A percentile compares a stretch with the other conserved stretches of the same genome.
Conservation (phyloP, 2,329 filamentous ascomycete species). For the Apiospora marii region DNA sequence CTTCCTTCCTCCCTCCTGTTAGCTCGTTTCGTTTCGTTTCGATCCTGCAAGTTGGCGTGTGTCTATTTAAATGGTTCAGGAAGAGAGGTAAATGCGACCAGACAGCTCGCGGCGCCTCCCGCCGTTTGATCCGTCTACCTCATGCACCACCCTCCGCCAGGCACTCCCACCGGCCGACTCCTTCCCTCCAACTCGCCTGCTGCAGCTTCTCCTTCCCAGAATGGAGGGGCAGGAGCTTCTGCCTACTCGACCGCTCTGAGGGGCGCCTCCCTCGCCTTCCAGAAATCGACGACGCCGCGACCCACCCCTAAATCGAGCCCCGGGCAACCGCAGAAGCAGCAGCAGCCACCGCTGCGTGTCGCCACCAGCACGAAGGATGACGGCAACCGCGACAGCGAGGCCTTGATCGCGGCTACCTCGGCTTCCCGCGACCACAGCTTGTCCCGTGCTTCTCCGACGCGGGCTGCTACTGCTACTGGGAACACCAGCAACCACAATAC, state of each 20-base stretch:
- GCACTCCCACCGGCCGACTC: conserved; percentile 20
- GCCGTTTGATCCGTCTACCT: conserved; percentile 12
- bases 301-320: conserved; percentile 27
- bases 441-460: conserved; percentile 33
- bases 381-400: conserved; percentile 45
- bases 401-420: conserved; percentile 54
- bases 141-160: conserved; percentile 13
- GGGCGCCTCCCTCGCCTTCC: conserved; percentile 64
- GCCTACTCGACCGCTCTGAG: conserved; percentile 52
- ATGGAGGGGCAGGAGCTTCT: conserved; percentile 31
- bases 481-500: conserved; percentile 22
- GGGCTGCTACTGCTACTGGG: background rate
- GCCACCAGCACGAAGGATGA: background rate
- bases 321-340: background rate
- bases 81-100: conserved; percentile 1
- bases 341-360: conserved; percentile 25
- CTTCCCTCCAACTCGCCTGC: conserved; percentile 25
- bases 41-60: background rate
- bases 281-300: conserved; percentile 42
- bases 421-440: conserved; percentile 44
- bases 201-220: conserved; percentile 17
- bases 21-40: background rate
- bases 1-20: background rate
- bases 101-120: background rate
- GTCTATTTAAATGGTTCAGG: background rate